Evolutionary conservation across 371 early-diverging fungal species (phyloP), one percentile per base, ranked within the genome.

Genomic region (Fennellomyces sp.): DNA sequence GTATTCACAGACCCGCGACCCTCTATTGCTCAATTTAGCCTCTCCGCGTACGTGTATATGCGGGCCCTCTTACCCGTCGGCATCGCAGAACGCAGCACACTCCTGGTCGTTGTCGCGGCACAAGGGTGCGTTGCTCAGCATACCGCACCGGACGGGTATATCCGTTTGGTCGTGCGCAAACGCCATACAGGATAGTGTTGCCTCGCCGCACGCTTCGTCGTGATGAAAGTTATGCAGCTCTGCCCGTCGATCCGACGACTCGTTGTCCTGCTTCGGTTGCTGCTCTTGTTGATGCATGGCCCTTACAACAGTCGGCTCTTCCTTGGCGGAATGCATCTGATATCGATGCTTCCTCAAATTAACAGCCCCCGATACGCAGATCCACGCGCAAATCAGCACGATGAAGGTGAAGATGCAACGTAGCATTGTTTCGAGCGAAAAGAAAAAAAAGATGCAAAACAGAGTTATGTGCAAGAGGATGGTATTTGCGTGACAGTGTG

Each of bases 41-140:
- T n/a, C n/a, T n/a, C n/a, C n/a, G n/a, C n/a, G n/a, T n/a, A n/a
- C n/a, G n/a, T n/a, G n/a, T n/a, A n/a, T n/a, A n/a, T n/a, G n/a
- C n/a, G n/a, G n/a, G n/a, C n/a, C n/a, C n/a, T 23, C 53, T 60
- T 52, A 60, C 61, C 61, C 61, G 35, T 60, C 61, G 5, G 52
- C 45, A 47, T 60, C 61, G n/a, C 61, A 60, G 35, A 60, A 60
- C n/a, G 49, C 61, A 30, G 52, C 29, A 47, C 61, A 60, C 11
- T 55, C n/a, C 8, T 41, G 12, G 27, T 45, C 25, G 21, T n/a
- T 25, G 1, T 60, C 27, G 6, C 19, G 26, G 31, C 61, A 60
- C 6, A 60, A 29, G 21, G 61, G 61, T 27, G 53, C 61, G 12
- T 60, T 53, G 17, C 25, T 39, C 4, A 60, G 31, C 30, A 42